phyloP scores from a whole-genome alignment of 352 stramenopile genomes.

The Blastocystis sp. region DNA sequence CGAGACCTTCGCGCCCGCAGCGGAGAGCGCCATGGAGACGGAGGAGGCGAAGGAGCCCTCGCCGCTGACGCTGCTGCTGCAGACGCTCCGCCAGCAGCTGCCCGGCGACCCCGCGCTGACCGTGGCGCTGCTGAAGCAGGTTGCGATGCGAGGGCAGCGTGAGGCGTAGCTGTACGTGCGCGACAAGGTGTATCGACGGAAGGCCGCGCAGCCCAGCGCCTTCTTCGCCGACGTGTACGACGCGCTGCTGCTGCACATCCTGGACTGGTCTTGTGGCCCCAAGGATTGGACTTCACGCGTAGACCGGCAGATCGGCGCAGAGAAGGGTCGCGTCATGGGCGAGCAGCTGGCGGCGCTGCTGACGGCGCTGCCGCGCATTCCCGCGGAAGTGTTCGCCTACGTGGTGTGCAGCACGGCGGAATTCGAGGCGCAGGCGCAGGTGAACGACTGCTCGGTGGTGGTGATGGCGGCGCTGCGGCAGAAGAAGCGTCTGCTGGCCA shows the following conservation, averaged over 20 bases:
- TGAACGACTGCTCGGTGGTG: background rate
- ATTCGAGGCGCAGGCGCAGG: background rate
- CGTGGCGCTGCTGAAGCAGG: background rate
- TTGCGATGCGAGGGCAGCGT: background rate
- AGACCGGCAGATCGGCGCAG: background rate
- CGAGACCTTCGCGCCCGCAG: background rate
- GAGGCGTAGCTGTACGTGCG: background rate
- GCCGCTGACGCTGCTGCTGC: background rate
- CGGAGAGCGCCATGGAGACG: background rate
- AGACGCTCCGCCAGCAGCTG: background rate
- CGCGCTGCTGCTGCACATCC: background rate
- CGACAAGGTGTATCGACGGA: conserved; percentile 7
- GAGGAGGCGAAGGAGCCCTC: background rate
- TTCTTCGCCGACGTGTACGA: background rate
- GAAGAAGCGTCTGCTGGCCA: background rate
- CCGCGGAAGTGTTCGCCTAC: conserved; percentile 26
- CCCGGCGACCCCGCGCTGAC: background rate
- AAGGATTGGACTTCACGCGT: background rate
- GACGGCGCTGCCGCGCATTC: background rate
- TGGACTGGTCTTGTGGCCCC: background rate
- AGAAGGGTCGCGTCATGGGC: background rate
- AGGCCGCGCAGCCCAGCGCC: background rate
- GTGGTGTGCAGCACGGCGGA: background rate
- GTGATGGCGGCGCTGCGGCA: background rate
- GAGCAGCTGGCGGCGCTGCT: background rate